phyloP scores from a whole-genome alignment of 192 early-diverging fungal genomes.

The Piromyces finnis region DNA sequence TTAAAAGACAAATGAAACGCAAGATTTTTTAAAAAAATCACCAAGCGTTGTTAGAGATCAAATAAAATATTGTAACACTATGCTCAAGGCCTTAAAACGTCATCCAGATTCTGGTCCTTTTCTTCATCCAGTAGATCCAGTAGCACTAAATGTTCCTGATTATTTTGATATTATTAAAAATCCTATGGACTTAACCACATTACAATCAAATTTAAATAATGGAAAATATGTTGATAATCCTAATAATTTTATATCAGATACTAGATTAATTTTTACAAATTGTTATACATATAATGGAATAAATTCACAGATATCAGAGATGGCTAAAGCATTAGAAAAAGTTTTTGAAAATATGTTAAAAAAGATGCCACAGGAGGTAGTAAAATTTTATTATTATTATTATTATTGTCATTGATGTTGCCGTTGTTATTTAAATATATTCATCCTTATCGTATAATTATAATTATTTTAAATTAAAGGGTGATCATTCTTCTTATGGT shows the following conservation, averaged over 20 bases:
- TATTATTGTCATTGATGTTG: too few relatives aligned
- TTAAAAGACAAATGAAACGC: background rate
- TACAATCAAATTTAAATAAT: background rate
- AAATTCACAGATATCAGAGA: constrained; percentile 46
- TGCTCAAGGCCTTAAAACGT: constrained; percentile 53
- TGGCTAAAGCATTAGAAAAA: constrained; percentile 47
- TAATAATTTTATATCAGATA: constrained; percentile 24
- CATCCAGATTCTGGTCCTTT: constrained; percentile 77
- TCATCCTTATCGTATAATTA: too few relatives aligned
- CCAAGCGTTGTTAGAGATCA: constrained; percentile 42
- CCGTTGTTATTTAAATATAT: too few relatives aligned
- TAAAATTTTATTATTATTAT: background rate
- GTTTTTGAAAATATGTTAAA: constrained; percentile 47
- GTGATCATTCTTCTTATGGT: background rate
- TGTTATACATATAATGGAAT: constrained; percentile 65
- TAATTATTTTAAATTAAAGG: background rate
- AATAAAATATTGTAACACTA: constrained; percentile 59
- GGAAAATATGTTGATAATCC: background rate
- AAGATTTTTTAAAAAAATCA: background rate
- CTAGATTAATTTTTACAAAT: constrained; percentile 37
- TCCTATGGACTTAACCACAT: constrained; percentile 49
- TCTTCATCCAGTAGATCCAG: constrained; percentile 58
- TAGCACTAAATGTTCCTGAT: constrained; percentile 61
- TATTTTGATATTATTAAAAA: constrained; percentile 50
- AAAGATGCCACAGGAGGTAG: constrained; percentile 12